Evolutionary conservation across 768 basidiomycete species (phyloP).

Genomic region (Tricholoma flavovirens): DNA sequence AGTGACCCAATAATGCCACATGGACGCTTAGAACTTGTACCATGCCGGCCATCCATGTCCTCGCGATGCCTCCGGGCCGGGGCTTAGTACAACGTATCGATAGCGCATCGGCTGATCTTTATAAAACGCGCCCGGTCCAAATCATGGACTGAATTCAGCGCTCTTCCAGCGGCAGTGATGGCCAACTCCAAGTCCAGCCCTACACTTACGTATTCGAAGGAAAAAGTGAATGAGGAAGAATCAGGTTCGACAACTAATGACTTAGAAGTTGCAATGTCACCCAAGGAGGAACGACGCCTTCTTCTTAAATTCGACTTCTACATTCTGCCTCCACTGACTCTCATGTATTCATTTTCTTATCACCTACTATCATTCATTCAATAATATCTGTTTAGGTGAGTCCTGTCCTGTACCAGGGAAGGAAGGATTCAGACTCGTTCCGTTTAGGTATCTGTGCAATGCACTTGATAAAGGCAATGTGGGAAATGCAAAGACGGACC

Average conservation of each 20-base stretch:
- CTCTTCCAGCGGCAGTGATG: slow-evolving; percentile 1
- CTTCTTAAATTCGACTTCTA: slow-evolving; percentile 37
- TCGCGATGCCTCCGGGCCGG: not conserved
- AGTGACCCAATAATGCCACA: not conserved
- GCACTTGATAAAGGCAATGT: slow-evolving; percentile 46
- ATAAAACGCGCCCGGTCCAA: not conserved
- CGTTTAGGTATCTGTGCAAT: slow-evolving; percentile 40
- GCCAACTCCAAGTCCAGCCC: not conserved
- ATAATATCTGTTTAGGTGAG: not conserved
- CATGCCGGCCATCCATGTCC: too few relatives aligned
- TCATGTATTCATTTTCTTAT: slow-evolving; percentile 27
- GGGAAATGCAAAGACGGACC: slow-evolving; percentile 47
- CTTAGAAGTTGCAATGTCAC: slow-evolving; percentile 9
- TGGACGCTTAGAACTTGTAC: not conserved
- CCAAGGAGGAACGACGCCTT: slow-evolving; percentile 20
- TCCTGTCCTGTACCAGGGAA: not conserved
- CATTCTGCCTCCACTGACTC: slow-evolving; percentile 36
- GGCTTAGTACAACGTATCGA: too few relatives aligned
- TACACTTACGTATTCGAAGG: slow-evolving; percentile 16
- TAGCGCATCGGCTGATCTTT: not conserved
- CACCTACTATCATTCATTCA: not conserved
- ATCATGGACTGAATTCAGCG: not conserved
- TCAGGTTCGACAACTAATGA: slow-evolving; percentile 3
- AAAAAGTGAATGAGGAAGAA: slow-evolving; percentile 15
- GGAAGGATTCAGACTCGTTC: not conserved